A percentile compares a stretch with the other conserved stretches of the same genome.
phyloP scores from a whole-genome alignment of 2,329 filamentous ascomycete genomes.

The Aureobasidium melanogenum region DNA sequence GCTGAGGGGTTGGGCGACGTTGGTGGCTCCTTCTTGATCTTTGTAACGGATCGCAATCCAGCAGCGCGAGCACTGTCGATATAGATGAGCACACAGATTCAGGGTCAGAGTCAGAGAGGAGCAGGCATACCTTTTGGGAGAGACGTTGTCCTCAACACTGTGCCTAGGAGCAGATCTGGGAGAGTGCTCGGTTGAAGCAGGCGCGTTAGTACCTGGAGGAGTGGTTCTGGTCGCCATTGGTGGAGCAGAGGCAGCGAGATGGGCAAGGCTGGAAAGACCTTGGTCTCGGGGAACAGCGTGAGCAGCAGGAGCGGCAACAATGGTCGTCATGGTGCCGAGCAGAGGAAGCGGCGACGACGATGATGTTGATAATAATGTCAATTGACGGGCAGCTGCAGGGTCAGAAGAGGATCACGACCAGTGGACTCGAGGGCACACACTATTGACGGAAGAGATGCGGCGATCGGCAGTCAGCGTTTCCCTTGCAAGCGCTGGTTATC shows the following conservation, averaged over 20 bases:
- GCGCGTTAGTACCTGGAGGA: constrained; percentile 28
- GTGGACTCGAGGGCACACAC: constrained; percentile 13
- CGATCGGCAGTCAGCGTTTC: constrained; percentile 11
- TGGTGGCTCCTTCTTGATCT: constrained; percentile 92
- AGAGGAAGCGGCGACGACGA: not conserved
- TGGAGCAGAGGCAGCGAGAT: constrained; percentile 22
- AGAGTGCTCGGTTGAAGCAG: constrained; percentile 25
- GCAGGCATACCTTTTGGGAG: constrained; percentile 38
- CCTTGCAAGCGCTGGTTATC: constrained; percentile 6
- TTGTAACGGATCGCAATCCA: constrained; percentile 53
- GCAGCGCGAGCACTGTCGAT: constrained; percentile 10
- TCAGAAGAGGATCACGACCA: not conserved
- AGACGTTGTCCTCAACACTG: constrained; percentile 41
- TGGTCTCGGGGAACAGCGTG: constrained; percentile 23
- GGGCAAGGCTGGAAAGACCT: constrained; percentile 14
- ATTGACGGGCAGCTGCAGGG: constrained; percentile 10
- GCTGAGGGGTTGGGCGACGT: constrained; percentile 71
- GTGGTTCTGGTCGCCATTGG: constrained; percentile 26
- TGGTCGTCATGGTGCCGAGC: constrained; percentile 35
- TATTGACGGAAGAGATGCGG: constrained; percentile 14
- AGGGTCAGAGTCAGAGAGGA: not conserved
- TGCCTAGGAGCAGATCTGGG: constrained; percentile 14
- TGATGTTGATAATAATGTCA: not conserved
- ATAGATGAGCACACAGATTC: constrained; percentile 21
- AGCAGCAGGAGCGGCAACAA: constrained; percentile 34